Evolutionary conservation across 1,284 basidiomycete genomes (phyloP), one percentile per base, ranked within the genome.

Genomic region (Paramarasmius palmivorus): DNA sequence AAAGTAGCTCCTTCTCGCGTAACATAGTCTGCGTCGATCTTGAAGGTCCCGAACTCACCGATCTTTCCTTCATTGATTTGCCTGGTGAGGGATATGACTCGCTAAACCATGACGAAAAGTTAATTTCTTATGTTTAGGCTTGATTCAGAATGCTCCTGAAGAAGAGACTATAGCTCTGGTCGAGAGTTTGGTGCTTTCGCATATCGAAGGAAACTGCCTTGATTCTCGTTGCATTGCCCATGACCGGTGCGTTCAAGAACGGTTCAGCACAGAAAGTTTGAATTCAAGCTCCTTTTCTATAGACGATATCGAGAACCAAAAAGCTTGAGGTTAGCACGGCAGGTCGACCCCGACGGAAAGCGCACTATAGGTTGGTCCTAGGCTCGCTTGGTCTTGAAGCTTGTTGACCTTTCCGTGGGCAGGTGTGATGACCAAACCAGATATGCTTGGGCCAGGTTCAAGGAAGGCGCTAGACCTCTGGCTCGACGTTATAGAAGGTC

Each of bases 351-450:
- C 0, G 58, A 70, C 0, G 79, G 81, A 2, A 59, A 66, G 32
- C 69, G 82, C 8, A 84, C 83, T 0, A 79, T 85, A 25, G 82
- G 83, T 81, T 26, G 7, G 36, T 42, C 37, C 34, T 17, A n/a
- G 23, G 5, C 38, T 19, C 12, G 38, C 22, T 15, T 39, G 46
- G n/a, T 32, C 22, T 25, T 17, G 17, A 19, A 15, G 34, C 19
- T n/a, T 8, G 22, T 14, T 37, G 17, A 32, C 25, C 23, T 22
- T 19, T 3, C n/a, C 9, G 20, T 34, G n/a, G n/a, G 22, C 36
- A 84, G 83, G 82, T 38, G 83, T 86, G 6, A 67, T 85, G 8
- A 86, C 83, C 0, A 86, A 84, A 60, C 78, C 82, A 0, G 83
- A 86, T 57, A 73, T 74, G 8, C 40, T 57, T 10, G 48, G 35